phyloP scores from a whole-genome alignment of 495 filamentous ascomycete genomes.

The Xylaria venustula region DNA sequence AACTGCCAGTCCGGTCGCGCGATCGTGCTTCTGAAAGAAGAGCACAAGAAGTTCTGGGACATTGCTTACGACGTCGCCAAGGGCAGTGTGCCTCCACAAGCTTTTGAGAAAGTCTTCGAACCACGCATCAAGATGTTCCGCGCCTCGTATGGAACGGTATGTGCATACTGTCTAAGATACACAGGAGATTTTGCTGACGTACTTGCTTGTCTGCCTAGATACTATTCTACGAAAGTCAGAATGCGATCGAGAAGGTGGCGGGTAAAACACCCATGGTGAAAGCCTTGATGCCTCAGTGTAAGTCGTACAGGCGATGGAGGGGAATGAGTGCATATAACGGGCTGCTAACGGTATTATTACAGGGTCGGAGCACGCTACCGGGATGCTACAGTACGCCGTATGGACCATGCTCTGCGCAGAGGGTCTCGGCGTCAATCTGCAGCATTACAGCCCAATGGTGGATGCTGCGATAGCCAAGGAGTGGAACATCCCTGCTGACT shows the following conservation, averaged over 20 bases:
- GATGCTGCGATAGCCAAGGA: conserved; percentile 37
- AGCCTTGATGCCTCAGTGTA: not conserved
- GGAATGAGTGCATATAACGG: too few species aligned
- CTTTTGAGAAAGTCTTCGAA: conserved; percentile 35
- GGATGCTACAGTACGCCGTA: conserved; percentile 53
- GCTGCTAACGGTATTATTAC: not conserved
- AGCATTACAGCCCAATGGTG: conserved; percentile 56
- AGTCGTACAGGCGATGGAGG: not conserved
- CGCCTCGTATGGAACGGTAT: conserved; percentile 41
- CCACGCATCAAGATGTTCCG: conserved; percentile 42
- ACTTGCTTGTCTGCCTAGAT: not conserved
- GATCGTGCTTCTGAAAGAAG: conserved; percentile 43
- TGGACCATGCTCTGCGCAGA: conserved; percentile 56
- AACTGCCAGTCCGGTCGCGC: conserved; percentile 48
- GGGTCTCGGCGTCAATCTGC: conserved; percentile 58
- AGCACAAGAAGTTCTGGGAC: conserved; percentile 52
- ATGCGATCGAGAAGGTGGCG: not conserved
- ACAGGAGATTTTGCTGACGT: not conserved
- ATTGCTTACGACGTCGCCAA: conserved; percentile 39
- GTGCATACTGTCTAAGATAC: not conserved
- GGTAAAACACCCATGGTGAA: not conserved
- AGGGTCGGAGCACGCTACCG: conserved; percentile 50
- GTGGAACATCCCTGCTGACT: conserved; percentile 50
- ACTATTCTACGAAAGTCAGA: conserved; percentile 1
- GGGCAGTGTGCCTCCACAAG: conserved; percentile 28